phyloP scores from a whole-genome alignment of 306 rosid species.

The Cercis canadensis region DNA sequence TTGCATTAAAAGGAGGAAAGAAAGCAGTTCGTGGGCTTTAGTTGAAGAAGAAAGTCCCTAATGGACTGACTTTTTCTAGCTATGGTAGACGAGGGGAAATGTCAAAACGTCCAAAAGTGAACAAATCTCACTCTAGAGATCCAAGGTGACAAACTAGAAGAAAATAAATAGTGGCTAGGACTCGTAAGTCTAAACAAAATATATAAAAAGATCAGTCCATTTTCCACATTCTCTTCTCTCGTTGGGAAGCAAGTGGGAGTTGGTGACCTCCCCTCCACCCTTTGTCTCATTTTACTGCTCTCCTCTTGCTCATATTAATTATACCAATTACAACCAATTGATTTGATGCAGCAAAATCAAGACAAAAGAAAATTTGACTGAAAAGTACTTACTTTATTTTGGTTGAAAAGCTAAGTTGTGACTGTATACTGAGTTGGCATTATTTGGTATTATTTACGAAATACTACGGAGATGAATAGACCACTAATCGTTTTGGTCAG shows the following conservation, averaged over 20 bases:
- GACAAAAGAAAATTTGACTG: slow-evolving; percentile 26
- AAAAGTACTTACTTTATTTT: slow-evolving; percentile 23
- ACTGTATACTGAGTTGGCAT: background rate
- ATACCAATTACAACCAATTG: slow-evolving; percentile 31
- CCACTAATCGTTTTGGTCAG: too few relatives aligned
- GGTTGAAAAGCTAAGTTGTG: slow-evolving; percentile 31
- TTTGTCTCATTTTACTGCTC: slow-evolving; percentile 59
- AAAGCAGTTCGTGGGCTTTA: slow-evolving; percentile 46
- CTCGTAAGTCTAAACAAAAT: slow-evolving; percentile 17
- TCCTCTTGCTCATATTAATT: slow-evolving; percentile 6
- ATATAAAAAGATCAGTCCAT: slow-evolving; percentile 12
- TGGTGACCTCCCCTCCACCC: slow-evolving; percentile 55
- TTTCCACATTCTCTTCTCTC: slow-evolving; percentile 73
- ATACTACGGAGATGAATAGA: too few relatives aligned
- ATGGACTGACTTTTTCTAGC: slow-evolving; percentile 40
- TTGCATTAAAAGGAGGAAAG: slow-evolving; percentile 65
- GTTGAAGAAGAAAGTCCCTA: slow-evolving; percentile 50
- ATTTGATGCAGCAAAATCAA: slow-evolving; percentile 22
- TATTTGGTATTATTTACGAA: too few relatives aligned
- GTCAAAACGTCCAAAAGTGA: slow-evolving; percentile 70
- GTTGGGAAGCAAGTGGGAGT: slow-evolving; percentile 80
- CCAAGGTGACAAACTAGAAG: slow-evolving; percentile 45
- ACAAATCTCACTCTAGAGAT: slow-evolving; percentile 50
- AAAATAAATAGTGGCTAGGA: slow-evolving; percentile 44
- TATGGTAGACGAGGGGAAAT: slow-evolving; percentile 55